phyloP scores from a whole-genome alignment of 2,329 filamentous ascomycete genomes.

The Zasmidium citrigriseum region DNA sequence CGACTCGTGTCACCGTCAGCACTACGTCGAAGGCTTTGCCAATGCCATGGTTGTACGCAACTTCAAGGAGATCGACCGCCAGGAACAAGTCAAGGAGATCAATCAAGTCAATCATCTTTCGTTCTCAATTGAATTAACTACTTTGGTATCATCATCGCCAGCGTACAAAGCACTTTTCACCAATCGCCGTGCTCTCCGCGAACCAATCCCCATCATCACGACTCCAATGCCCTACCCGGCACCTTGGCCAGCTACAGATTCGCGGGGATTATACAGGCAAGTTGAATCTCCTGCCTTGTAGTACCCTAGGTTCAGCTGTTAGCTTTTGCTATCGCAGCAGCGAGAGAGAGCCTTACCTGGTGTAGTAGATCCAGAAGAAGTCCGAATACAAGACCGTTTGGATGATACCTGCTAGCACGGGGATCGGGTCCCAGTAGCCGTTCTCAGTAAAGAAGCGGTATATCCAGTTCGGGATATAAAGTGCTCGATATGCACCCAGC shows the following conservation, averaged over 20 bases:
- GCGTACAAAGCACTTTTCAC: no score
- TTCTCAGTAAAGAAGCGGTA: conserved; percentile 82
- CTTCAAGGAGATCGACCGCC: neutral
- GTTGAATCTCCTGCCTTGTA: conserved; percentile 58
- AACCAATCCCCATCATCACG: neutral
- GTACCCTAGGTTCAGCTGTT: conserved; percentile 39
- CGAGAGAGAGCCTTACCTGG: conserved; percentile 62
- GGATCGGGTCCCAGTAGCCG: conserved; percentile 72
- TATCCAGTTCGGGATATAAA: conserved; percentile 99
- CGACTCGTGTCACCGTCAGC: neutral
- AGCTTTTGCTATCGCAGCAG: neutral
- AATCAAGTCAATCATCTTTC: neutral
- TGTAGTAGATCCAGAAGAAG: conserved; percentile 99
- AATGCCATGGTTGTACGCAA: neutral
- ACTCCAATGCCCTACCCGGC: neutral
- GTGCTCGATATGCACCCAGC: conserved; percentile 82
- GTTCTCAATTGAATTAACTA: neutral
- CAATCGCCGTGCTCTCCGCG: no score
- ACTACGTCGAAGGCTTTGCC: neutral
- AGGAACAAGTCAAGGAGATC: no score
- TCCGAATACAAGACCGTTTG: conserved; percentile 97
- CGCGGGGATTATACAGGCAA: conserved; percentile 56
- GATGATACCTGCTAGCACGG: conserved; percentile 82
- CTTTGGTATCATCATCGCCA: neutral
- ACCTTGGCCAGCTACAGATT: no score